Evolutionary conservation across 2,329 filamentous ascomycete genomes (phyloP), one percentile per base, ranked within the genome.

Genomic region (Volutella citrinella): DNA sequence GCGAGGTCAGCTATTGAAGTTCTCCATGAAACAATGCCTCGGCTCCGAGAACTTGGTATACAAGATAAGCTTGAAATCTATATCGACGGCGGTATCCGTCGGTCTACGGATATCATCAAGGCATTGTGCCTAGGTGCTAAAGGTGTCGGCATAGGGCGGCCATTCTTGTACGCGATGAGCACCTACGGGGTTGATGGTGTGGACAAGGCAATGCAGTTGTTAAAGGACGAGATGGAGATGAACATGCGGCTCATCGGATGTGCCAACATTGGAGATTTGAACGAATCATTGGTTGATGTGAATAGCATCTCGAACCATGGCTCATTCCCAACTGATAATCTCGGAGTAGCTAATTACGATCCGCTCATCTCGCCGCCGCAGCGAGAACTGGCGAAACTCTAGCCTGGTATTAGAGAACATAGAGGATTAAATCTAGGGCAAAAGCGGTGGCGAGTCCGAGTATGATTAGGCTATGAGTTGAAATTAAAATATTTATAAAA

Each of bases 211-310:
- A 95, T 96, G 81, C 83, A 88, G 57, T 68, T 95, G 39, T 74
- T 95, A 49, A 87, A 86, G 65, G 91, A 96, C 54, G 93, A 97
- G 72, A 85, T 97, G 80, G 89, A 94, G 68, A 96, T 96, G 88
- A 91, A 90, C 54, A 96, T 97, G 91, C 78, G 93, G 4, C 67
- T 97, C 42, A 86, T 97, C 49, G 93, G 93, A 6, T 85, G 81
- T 35, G 76, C 74, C 9, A 81, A 66, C 34, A 61, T 98, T 11
- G 78, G 79, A 20, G 80, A 97, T 48, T 66, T 97, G 38, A n/a
- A n/a, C n/a, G n/a, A n/a, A n/a, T n/a, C n/a, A n/a, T n/a, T n/a
- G n/a, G n/a, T n/a, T n/a, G n/a, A n/a, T n/a, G n/a, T n/a, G n/a
- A n/a, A n/a, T n/a, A n/a, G n/a, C n/a, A n/a, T n/a, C n/a, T n/a